Conservation (phyloP, 2,329 filamentous ascomycete genomes). For the Aciculosporium take region DNA sequence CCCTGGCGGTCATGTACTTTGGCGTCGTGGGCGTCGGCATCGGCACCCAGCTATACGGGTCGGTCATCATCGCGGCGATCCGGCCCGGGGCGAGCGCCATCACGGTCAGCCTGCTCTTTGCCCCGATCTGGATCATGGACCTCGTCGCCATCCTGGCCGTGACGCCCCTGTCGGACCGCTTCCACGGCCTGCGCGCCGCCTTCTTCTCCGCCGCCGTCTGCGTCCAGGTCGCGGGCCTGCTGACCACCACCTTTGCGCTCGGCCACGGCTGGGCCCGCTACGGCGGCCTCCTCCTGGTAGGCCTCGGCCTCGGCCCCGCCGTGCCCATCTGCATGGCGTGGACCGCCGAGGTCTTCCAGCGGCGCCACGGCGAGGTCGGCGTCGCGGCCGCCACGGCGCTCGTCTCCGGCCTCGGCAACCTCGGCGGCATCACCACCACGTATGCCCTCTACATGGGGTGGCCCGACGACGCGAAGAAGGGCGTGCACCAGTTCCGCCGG, state of each 20-base stretch:
- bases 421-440: constrained; percentile 74
- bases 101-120: constrained; percentile 67
- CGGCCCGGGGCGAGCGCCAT: constrained; percentile 59
- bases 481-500: constrained; percentile 58
- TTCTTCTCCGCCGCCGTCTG: constrained; percentile 67
- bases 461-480: constrained; percentile 57
- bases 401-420: constrained; percentile 74
- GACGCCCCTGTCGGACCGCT: constrained; percentile 75
- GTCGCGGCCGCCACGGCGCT: constrained; percentile 76
- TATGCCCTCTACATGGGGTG: constrained; percentile 84
- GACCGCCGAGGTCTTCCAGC: constrained; percentile 83
- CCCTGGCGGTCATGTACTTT: constrained; percentile 81
- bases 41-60: constrained; percentile 76
- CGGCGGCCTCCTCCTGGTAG: constrained; percentile 76
- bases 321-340: constrained; percentile 91
- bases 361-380: constrained; percentile 77
- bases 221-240: constrained; percentile 69
- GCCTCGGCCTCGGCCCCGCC: constrained; percentile 79
- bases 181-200: constrained; percentile 62
- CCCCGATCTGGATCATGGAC: constrained; percentile 91
- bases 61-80: constrained; percentile 71
- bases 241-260: constrained; percentile 62
- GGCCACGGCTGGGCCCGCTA: constrained; percentile 69
- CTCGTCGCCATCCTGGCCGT: constrained; percentile 74
- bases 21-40: constrained; percentile 88